Evolutionary conservation across 1,284 basidiomycete genomes (phyloP).

Genomic region (Marasmius tenuissimus): DNA sequence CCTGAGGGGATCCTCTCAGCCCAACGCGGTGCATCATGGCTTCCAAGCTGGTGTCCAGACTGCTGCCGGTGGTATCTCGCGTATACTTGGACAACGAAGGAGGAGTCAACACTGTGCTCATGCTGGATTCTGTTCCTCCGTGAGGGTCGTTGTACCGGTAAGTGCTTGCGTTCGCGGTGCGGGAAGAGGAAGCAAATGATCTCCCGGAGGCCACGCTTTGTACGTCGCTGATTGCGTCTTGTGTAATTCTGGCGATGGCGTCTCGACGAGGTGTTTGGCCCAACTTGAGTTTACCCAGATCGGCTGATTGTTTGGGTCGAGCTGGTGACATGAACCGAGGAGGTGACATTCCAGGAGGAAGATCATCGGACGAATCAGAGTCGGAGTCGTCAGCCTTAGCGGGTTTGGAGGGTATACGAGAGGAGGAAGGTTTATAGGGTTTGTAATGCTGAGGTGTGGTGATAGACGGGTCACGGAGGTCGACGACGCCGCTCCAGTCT

Average conservation of each 20-base stretch:
- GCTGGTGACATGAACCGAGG: slow-evolving; percentile 84
- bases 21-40: slow-evolving; percentile 55
- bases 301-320: slow-evolving; percentile 61
- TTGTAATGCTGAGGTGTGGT: slow-evolving; percentile 29
- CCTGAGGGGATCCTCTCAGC: slow-evolving; percentile 18
- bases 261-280: slow-evolving; percentile 61
- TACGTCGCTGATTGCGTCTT: slow-evolving; percentile 56
- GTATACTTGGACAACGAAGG: slow-evolving; percentile 67
- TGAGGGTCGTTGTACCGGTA: not conserved
- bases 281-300: slow-evolving; percentile 53
- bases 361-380: slow-evolving; percentile 49
- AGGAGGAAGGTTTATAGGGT: too few species aligned
- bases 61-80: slow-evolving; percentile 42
- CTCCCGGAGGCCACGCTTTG: slow-evolving; percentile 24
- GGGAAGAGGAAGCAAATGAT: not conserved
- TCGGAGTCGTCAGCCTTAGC: slow-evolving; percentile 24
- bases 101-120: slow-evolving; percentile 64
- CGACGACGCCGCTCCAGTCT: slow-evolving; percentile 74
- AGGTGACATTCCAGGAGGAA: slow-evolving; percentile 77
- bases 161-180: not conserved
- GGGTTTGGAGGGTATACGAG: slow-evolving; percentile 21
- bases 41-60: slow-evolving; percentile 40
- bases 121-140: slow-evolving; percentile 49
- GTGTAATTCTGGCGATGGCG: slow-evolving; percentile 66
- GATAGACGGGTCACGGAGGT: slow-evolving; percentile 62